phyloP scores from a whole-genome alignment of 2,329 filamentous ascomycete genomes.

The Pseudonectria buxi region DNA sequence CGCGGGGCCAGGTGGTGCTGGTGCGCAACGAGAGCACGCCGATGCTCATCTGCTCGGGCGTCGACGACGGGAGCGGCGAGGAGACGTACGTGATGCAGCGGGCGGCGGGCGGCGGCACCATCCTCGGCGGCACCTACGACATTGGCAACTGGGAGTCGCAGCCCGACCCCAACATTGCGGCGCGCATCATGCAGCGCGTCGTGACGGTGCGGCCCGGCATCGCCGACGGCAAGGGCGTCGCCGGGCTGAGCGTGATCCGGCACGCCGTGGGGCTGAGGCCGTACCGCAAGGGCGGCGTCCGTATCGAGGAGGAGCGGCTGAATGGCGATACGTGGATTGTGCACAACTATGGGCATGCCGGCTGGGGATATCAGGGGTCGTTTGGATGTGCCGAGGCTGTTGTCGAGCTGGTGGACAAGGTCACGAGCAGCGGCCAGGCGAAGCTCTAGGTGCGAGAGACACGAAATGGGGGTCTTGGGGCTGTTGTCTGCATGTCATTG shows the following conservation, averaged over 20 bases:
- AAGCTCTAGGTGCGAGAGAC: conserved; percentile 18
- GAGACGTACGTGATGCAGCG: conserved; percentile 76
- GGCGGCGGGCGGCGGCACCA: conserved; percentile 70
- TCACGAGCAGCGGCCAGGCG: conserved; percentile 30
- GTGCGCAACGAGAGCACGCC: conserved; percentile 69
- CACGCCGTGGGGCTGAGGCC: conserved; percentile 81
- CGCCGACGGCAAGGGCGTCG: conserved; percentile 58
- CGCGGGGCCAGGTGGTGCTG: conserved; percentile 75
- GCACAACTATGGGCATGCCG: conserved; percentile 74
- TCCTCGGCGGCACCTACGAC: conserved; percentile 82
- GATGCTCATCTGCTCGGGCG: conserved; percentile 66
- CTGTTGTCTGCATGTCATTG: too few relatives aligned
- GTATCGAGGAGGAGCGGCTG: conserved; percentile 55
- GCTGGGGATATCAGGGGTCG: conserved; percentile 66
- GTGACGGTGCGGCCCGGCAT: conserved; percentile 59
- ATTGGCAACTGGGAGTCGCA: conserved; percentile 72
- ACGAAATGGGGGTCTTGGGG: too few relatives aligned
- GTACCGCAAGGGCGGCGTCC: conserved; percentile 62
- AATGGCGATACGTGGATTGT: conserved; percentile 59
- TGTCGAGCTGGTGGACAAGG: conserved; percentile 59
- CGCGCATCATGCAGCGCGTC: conserved; percentile 76
- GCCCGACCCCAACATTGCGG: conserved; percentile 71
- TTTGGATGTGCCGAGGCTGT: conserved; percentile 66
- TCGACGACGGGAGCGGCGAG: conserved; percentile 67
- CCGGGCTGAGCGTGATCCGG: conserved; percentile 66